Evolutionary conservation across 257 asterid genomes (phyloP), one percentile per base, ranked within the genome.

Genomic region (Solanum lycopersicoides): DNA sequence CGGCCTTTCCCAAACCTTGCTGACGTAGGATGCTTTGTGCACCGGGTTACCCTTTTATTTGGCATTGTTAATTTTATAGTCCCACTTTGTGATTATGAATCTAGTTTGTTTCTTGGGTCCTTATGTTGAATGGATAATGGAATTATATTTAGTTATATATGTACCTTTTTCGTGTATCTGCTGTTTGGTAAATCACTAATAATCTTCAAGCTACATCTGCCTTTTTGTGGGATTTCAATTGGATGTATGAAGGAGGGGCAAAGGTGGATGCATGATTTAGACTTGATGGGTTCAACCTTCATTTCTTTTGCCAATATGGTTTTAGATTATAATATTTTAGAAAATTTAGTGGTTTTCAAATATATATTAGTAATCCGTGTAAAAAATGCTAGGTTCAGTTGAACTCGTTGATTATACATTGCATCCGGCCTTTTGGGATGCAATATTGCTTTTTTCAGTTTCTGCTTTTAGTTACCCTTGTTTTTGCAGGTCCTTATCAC

Each of bases 401-500:
- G 79, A 72, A 72, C 79, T 28, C 79, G 4, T 72, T 35, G 45
- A 35, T 34, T 9, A 34, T 35, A 35, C 79, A 72, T 9, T 72
- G 79, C 79, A 72, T 72, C 28, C 9, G 0, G 7, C 14, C 12
- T 72, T 8, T 34, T 13, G 42, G 11, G 75, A 68, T 28, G 39
- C 11, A 6, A 7, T 71, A 72, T 9, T 42, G 14, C 32, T 42
- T 77, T 79, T 3, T 65, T 84, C 44, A 12, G 44, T 47, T 71
- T 86, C 32, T 15, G 71, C n/a, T 86, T 72, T 25, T 84, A 86
- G 37, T 87, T 30, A 56, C 16, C 18, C 75, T 89, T 90, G 86
- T 86, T 87, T 50, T 87, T 87, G 71, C 93, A 97, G 99, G 99
- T 89, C 98, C 96, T 56, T 97, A 97, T 93, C 95, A 94, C 15